Base-by-base conservation (phyloP, 352 stramenopile species). In the Plasmopara muralis region DNA sequence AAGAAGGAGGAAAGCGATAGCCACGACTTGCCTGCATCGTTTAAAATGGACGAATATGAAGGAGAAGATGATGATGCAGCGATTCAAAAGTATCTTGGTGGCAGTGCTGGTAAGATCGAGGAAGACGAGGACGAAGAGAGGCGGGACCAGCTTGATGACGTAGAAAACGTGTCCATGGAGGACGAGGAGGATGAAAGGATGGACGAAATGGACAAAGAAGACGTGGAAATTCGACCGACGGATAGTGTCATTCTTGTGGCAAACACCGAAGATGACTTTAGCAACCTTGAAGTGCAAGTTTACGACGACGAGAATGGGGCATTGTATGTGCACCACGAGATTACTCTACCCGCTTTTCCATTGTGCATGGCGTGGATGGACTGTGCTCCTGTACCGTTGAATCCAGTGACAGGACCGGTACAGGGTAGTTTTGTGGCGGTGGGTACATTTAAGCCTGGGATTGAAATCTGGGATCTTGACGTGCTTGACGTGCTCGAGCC, bases 381-480 rank as follows among this genome's bases (percentile, higher is more conserved):
- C 67, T 91, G 95, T 41, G 73, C 79, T 34, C 81, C 87, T 0
- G 49, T 84, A 56, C 70, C 81, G 13, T 57, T 86, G 9, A 49
- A 89, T 54, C 66, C 77, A 7, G 62, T 55, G 6, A 79, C 66
- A 12, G 84, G 84, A 6, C 77, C 82, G 9, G 70, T 93, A 20
- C 79, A 90, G 25, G 96, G 95, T 33, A 99, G 96, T 74, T 99
- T 97, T 64, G 95, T 98, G 9, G 97, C 97, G 0, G 94, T 99
- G n/a, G 97, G 97, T 31, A 99, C 97, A 12, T 99, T 99, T 70
- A 91, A 97, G 57, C 85, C 97, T 0, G 96, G 88, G n/a, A 99
- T 99, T 76, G 97, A 99, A 72, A 98, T 99, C 66, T 99, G 97
- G 97, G 98, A 99, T 68, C 74, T 99, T 2, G 97, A 99, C 65